Evolutionary conservation across 768 basidiomycete genomes (phyloP), one percentile per base, ranked within the genome.

Genomic region (Trametes cubensis): DNA sequence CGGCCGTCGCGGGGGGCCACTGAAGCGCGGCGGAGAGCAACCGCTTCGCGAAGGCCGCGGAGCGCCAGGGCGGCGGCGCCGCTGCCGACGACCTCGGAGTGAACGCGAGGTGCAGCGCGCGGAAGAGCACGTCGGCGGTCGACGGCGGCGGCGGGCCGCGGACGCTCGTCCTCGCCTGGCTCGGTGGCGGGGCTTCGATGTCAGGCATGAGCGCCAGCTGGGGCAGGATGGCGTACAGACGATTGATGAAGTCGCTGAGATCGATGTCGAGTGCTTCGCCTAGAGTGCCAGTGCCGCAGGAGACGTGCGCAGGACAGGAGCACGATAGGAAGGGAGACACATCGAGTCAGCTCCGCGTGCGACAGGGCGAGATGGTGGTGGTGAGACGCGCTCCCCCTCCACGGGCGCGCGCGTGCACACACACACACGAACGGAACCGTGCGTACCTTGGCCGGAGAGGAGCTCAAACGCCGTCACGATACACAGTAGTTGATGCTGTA

Each of bases 211-310:
- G 74, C 55, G 87, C 85, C 67, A 96, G 78, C 4, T 90, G 85
- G 11, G 89, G 80, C 66, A 99, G 85, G 65, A 95, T 82, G 21
- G 85, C 79, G 78, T 96, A 98, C 10, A 99, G 83, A 25, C 85
- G 83, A 54, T 87, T 83, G 73, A 93, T 83, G 72, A 98, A 98
- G 69, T 95, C 96, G 69, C 79, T 82, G 57, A 98, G 82, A 80
- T 98, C 97, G 71, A 99, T 92, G 70, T 94, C 95, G 67, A 99
- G 82, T n/a, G 96, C 93, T 78, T 99, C 97, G 61, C 95, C 94
- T 96, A 67, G 45, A 8, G 60, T 30, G 23, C 20, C 38, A 20
- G 40, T 6, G 20, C 18, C 50, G 21, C 15, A 18, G 38, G 3
- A 17, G 34, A 34, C 30, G 26, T 26, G 28, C 41, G 41, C n/a